phyloP scores from a whole-genome alignment of 2,329 filamentous ascomycete species.

The Hymenoscyphus fructigenus region DNA sequence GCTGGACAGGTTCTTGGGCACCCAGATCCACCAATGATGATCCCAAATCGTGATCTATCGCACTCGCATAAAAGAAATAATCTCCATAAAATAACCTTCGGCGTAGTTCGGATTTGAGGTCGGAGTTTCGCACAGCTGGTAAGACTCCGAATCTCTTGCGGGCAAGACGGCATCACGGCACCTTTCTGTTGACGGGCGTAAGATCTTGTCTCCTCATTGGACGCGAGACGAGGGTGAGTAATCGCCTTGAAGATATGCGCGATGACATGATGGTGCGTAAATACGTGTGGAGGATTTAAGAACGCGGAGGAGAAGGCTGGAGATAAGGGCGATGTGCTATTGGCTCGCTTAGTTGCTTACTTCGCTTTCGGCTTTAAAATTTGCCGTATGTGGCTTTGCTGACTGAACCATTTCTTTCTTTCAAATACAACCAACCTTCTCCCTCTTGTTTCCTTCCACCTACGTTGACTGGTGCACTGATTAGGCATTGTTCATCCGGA shows the following conservation, averaged over 20 bases:
- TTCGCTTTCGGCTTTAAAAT: no score
- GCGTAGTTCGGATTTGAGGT: neutral
- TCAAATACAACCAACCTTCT: conserved; percentile 1
- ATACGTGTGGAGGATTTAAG: neutral
- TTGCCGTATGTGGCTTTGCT: neutral
- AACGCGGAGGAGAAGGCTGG: neutral
- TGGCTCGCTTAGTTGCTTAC: neutral
- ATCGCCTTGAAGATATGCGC: neutral
- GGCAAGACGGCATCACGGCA: neutral
- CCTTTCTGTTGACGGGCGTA: neutral
- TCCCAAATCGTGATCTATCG: neutral
- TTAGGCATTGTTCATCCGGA: neutral
- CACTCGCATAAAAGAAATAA: neutral
- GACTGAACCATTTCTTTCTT: neutral
- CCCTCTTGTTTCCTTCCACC: neutral
- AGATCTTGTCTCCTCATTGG: neutral
- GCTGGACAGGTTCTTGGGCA: neutral
- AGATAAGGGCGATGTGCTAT: neutral
- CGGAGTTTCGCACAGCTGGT: neutral
- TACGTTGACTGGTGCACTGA: neutral
- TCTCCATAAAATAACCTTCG: neutral
- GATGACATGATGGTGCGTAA: neutral
- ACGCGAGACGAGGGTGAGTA: neutral
- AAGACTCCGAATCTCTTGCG: neutral
- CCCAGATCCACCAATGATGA: neutral